Conservation (phyloP, 2,329 filamentous ascomycete genomes). For the Byssothecium circinans region DNA sequence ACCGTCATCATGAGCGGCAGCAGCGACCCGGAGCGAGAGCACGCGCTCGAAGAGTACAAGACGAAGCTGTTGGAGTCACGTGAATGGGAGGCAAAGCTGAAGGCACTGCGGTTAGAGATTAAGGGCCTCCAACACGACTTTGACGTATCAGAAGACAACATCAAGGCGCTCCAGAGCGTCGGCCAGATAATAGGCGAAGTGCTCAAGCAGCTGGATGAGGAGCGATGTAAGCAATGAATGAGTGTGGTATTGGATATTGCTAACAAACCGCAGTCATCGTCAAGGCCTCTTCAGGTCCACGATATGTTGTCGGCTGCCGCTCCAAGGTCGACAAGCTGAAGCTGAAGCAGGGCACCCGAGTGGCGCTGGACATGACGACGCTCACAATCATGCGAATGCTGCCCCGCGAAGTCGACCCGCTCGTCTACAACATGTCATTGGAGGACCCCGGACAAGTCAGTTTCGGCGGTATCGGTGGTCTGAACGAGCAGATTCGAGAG, state of each 20-base stretch:
- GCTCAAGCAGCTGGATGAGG: slow-evolving; percentile 96
- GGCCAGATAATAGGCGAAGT: slow-evolving; percentile 99
- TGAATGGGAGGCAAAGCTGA: slow-evolving; percentile 98
- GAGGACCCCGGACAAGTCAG: slow-evolving; percentile 97
- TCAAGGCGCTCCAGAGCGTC: slow-evolving; percentile 98
- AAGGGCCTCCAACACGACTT: slow-evolving; percentile 94
- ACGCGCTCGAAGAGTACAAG: slow-evolving; percentile 57
- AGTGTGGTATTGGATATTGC: neutral
- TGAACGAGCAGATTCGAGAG: slow-evolving; percentile 98
- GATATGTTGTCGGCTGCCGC: slow-evolving; percentile 97
- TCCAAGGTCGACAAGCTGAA: slow-evolving; percentile 98
- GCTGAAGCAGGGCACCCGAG: slow-evolving; percentile 96
- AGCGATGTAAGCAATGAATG: slow-evolving; percentile 74
- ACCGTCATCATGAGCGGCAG: slow-evolving; percentile 43
- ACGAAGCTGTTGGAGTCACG: slow-evolving; percentile 76
- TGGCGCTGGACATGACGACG: slow-evolving; percentile 98
- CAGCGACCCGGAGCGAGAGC: slow-evolving; percentile 54
- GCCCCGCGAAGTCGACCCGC: slow-evolving; percentile 93
- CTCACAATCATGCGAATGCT: slow-evolving; percentile 99
- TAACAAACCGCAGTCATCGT: slow-evolving; percentile 81
- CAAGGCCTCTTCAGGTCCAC: slow-evolving; percentile 93
- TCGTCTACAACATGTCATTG: slow-evolving; percentile 99
- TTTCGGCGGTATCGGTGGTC: slow-evolving; percentile 94
- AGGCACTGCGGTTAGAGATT: slow-evolving; percentile 89
- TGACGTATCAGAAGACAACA: slow-evolving; percentile 97